Base-by-base conservation (phyloP, 1,139 yeast species). In the Hansenula lynferdii region DNA sequence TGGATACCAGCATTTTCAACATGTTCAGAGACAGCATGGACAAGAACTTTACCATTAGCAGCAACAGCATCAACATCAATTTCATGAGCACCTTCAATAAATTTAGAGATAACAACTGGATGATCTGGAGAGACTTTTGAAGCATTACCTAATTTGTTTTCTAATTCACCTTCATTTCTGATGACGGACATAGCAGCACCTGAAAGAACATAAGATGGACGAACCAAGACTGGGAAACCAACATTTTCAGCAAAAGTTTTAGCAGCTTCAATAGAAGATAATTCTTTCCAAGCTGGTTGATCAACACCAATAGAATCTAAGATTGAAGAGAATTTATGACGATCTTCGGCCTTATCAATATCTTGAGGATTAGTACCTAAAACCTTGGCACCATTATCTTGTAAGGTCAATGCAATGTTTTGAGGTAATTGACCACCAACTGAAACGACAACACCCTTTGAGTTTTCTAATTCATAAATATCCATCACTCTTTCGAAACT, bases 101-200 rank as follows among this genome's bases (percentile, higher is more conserved):
- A 92, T 67, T 92, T 92, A 55, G 97, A 85, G 58, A 92, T 90
- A 38, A 92, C 98, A 46, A 92, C 98, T 21, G 98, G 98, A 61
- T 92, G 94, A 55, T 92, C 98, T 42, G 56, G 56, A 17, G 96
- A 86, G 40, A 92, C 97, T 54, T 85, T 82, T 34, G 96, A 81
- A 37, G 98, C 98, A 55, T 84, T 79, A 42, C 82, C 77, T 54
- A 92, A 72, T 61, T 90, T 86, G 40, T 77, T 62, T 52, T 82
- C 94, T 53, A 92, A 75, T 62, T 92, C 97, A 42, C 75, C 69
- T 58, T 80, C 79, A 46, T 75, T 76, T 61, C 80, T 77, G 51
- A 92, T 89, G 38, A 89, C 96, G 48, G 94, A 83, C 98, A 92
- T 92, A 42, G 98, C 98, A 44, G 98, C 98, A 68, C 98, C 98